phyloP scores from a whole-genome alignment of 2,329 filamentous ascomycete species.

The Diplodia sapinea region DNA sequence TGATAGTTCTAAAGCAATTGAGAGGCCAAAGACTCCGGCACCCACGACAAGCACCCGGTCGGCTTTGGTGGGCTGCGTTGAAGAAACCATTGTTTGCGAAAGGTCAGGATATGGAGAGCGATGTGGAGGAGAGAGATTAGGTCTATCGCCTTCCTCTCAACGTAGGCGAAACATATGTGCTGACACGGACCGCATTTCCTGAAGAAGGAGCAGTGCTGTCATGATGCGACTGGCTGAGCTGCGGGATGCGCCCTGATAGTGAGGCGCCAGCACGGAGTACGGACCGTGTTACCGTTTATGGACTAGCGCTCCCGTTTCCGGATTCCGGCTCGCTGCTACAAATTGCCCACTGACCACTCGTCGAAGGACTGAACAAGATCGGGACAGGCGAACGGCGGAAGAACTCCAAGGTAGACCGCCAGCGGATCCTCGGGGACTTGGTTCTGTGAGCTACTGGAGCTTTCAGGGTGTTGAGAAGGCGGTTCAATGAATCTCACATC shows the following conservation, averaged over 20 bases:
- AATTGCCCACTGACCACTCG: constrained; percentile 2
- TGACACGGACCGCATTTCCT: neutral
- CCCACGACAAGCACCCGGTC: constrained; percentile 17
- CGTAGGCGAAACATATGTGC: neutral
- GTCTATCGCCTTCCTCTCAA: neutral
- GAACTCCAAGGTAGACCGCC: neutral
- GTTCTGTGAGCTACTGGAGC: neutral
- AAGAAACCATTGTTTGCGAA: neutral
- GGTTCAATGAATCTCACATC: neutral
- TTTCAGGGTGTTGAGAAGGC: neutral
- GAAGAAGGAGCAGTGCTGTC: neutral
- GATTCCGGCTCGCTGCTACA: neutral
- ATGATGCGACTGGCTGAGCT: neutral
- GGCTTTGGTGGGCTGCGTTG: neutral
- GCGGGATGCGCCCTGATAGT: neutral
- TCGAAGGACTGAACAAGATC: neutral
- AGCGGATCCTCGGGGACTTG: neutral
- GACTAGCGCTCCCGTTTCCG: neutral
- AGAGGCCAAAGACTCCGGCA: constrained; percentile 24
- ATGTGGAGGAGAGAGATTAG: neutral
- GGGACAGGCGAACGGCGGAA: neutral
- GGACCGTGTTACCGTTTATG: constrained; percentile 1
- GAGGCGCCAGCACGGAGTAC: neutral
- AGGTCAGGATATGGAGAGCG: too few relatives aligned
- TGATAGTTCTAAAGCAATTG: constrained; percentile 22